Percentiles rank a stretch among this genome's conserved stretches.
These are phyloP conservation scores for Trichophyton equinum DNA, from an alignment of 2,329 filamentous ascomycete genomes.

Conservation along the genomic window DNA sequence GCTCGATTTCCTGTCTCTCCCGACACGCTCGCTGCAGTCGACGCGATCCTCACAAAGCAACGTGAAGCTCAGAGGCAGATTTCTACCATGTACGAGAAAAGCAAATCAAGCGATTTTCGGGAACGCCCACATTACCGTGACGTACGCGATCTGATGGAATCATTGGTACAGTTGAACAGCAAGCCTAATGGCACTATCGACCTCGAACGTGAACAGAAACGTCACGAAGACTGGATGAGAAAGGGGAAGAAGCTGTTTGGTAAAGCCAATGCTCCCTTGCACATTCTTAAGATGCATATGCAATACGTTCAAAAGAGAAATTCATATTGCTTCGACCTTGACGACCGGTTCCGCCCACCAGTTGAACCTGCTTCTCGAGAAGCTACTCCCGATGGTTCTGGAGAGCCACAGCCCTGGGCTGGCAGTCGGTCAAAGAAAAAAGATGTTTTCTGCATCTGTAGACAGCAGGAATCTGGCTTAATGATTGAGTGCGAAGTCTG, in stretches of 20 bases:
- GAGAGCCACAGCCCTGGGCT: slow-evolving; percentile 34
- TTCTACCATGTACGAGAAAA: slow-evolving; percentile 64
- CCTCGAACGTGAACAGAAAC: slow-evolving; percentile 83
- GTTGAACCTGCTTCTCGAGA: slow-evolving; percentile 87
- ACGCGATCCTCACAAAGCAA: slow-evolving; percentile 89
- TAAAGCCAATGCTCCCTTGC: slow-evolving; percentile 91
- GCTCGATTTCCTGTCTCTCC: slow-evolving; percentile 65
- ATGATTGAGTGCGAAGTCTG: slow-evolving; percentile 99
- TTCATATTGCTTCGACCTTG: slow-evolving; percentile 77
- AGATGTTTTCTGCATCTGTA: slow-evolving; percentile 96
- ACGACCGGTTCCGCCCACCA: slow-evolving; percentile 76
- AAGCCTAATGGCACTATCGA: slow-evolving; percentile 86
- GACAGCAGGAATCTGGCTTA: slow-evolving; percentile 86
- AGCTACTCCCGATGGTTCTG: slow-evolving; percentile 48
- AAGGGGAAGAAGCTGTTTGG: slow-evolving; percentile 96
- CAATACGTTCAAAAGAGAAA: slow-evolving; percentile 86
- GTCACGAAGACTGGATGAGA: slow-evolving; percentile 98
- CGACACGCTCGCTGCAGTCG: slow-evolving; percentile 68
- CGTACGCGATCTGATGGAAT: slow-evolving; percentile 79
- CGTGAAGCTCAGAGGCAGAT: slow-evolving; percentile 87
- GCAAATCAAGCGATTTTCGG: slow-evolving; percentile 59
- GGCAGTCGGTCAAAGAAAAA: slow-evolving; percentile 44
- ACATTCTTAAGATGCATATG: slow-evolving; percentile 91
- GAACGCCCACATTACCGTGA: slow-evolving; percentile 79
- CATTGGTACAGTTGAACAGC: slow-evolving; percentile 76